A percentile compares a stretch with the other conserved stretches of the same genome.
phyloP scores from a whole-genome alignment of 163 green algal genomes.

The Chlamydomonas reinhardtii region DNA sequence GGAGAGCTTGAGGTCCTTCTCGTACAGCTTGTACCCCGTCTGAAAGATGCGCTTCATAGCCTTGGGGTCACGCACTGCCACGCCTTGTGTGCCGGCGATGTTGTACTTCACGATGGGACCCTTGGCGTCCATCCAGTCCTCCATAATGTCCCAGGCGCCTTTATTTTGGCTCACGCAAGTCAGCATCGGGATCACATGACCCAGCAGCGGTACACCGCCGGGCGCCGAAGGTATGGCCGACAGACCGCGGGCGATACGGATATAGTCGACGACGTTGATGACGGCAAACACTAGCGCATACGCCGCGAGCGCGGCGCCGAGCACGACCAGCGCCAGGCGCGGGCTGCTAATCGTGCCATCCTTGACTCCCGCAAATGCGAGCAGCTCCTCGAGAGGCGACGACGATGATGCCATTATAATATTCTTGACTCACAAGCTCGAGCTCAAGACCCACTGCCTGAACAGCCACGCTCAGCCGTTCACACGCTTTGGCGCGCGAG shows the following conservation, averaged over 20 bases:
- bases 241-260: conserved; percentile 28
- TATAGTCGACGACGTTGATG: neutral
- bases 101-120: conserved; percentile 75
- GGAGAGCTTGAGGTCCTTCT: conserved; percentile 91
- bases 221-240: conserved; percentile 60
- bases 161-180: conserved; percentile 48
- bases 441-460: neutral
- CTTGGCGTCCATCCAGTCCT: conserved; percentile 65
- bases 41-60: conserved; percentile 90
- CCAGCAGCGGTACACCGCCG: conserved; percentile 61
- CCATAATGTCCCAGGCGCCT: conserved; percentile 80
- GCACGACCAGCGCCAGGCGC: conserved; percentile 2
- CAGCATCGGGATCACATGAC: conserved; percentile 69
- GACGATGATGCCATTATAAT: neutral
- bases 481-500: too few relatives aligned
- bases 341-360: neutral
- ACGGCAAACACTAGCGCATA: neutral
- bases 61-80: conserved; percentile 80
- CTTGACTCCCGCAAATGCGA: neutral
- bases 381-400: conserved; percentile 22
- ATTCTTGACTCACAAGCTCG: too few relatives aligned
- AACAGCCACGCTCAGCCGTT: too few relatives aligned
- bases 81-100: conserved; percentile 71
- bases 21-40: conserved; percentile 88
- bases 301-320: neutral